Evolutionary conservation across 2,329 filamentous ascomycete species (phyloP), one percentile per base, ranked within the genome.

Genomic region (Fusarium hainanense): DNA sequence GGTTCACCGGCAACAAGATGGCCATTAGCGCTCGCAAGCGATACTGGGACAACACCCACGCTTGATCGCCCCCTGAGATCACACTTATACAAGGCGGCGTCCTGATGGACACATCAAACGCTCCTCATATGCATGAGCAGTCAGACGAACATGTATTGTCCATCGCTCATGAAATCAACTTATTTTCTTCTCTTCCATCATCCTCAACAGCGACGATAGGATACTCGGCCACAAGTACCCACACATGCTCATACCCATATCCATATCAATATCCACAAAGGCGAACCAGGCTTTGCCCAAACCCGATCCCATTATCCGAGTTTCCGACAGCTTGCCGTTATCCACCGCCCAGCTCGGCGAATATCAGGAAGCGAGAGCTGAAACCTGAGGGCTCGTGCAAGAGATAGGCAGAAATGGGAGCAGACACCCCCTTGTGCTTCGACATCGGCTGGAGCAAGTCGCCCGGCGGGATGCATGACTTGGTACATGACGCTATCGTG

Each of bases 1-100:
- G 90, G 12, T 93, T 91, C 76, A 78, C 82, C 30, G 87, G 87
- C 63, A 78, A 85, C 69, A 76, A 81, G 68, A 73, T 81, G n/a
- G 84, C 84, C 42, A 75, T 81, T n/a, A 79, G 77, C 40, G 87
- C 87, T 20, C 81, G 82, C 66, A 83, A 77, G 71, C 79, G 85
- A 62, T 89, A 84, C 76, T 89, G 87, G 87, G 82, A 86, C 73
- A 81, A 83, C 68, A 72, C 76, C 20, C 75, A 76, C 51, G 82
- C 78, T 49, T 82, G 75, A 77, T 67, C 48, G 63, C 67, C 49
- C 47, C 44, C 30, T 52, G 57, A 20, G 54, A 48, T 61, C 44
- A 34, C 48, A 44, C 60, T 27, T 32, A 57, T 54, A 61, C 62
- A 54, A 54, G 54, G 30, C 40, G 42, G 30, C 51, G 40, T 61